Conservation (phyloP, 2,329 filamentous ascomycete genomes). For the Colletotrichum musae region DNA sequence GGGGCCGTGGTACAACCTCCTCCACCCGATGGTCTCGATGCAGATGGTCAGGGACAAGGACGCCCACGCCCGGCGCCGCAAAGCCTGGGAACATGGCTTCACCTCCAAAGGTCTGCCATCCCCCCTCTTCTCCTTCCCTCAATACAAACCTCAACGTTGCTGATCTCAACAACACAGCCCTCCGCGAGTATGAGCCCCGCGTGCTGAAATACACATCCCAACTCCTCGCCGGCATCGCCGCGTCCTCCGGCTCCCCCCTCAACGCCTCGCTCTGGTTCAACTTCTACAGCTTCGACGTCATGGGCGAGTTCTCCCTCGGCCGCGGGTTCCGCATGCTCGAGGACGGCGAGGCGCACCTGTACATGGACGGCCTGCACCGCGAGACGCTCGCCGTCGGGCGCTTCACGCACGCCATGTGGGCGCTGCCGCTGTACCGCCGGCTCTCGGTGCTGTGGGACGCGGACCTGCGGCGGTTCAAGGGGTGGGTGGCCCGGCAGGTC, state of each 20-base stretch:
- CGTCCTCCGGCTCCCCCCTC: conserved; percentile 29
- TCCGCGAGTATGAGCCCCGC: conserved; percentile 48
- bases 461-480: conserved; percentile 40
- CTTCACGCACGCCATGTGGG: conserved; percentile 44
- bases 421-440: conserved; percentile 40
- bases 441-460: conserved; percentile 39
- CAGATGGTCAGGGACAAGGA: conserved; percentile 49
- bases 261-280: conserved; percentile 51
- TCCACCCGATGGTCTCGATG: conserved; percentile 47
- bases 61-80: conserved; percentile 49
- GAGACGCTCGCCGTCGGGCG: conserved; percentile 44
- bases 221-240: conserved; percentile 44
- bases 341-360: conserved; percentile 45
- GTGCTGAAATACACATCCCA: conserved; percentile 44
- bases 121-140: accelerated
- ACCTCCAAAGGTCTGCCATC: conserved; percentile 44
- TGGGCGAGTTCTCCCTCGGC: conserved; percentile 58
- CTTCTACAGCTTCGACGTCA: conserved; percentile 55
- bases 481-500: conserved; percentile 39
- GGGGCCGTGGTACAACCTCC: conserved; percentile 52
- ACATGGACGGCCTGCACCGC: conserved; percentile 44
- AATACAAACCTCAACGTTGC: neutral
- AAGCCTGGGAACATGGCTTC: conserved; percentile 52
- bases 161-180: conserved; percentile 4
- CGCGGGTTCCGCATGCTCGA: conserved; percentile 52